Base-by-base conservation (phyloP, 495 filamentous ascomycete species). In the Lophiostoma macrostomum region DNA sequence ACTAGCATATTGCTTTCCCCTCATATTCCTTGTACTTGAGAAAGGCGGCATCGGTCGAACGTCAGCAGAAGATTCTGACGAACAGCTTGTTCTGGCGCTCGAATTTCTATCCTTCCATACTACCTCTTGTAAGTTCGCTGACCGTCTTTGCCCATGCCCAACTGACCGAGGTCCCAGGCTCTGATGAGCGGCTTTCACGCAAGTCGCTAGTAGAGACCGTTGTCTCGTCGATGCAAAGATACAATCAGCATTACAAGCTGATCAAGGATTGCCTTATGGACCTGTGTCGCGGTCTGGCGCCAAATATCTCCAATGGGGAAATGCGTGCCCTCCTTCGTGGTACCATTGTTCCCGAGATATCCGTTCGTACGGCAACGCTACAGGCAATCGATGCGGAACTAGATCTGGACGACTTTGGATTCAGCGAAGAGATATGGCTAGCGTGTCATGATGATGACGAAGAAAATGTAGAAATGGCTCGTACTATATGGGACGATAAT, bases 401-500 rank as follows among this genome's bases (percentile, higher is more conserved):
- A 31, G 91, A 97, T 61, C 76, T 98, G 74, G 90, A 82, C 40
- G 88, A 95, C 43, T 73, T 86, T 22, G 79, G 83, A 25, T 91
- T 89, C 64, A 91, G 83, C 7, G 87, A 90, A 51, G 88, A 97
- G 60, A 86, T 97, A 11, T 97, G 91, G 91, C 76, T 98, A 19
- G 84, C 83, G 44, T 91, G 81, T 67, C 90, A 97, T 63, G 93
- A 98, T 53, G 87, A 93, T 50, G 80, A 87, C 0, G 82, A 89
- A 11, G 93, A 96, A 63, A 96, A 97, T 60, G 77, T 74, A 5
- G 88, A 95, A 30, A 73, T 95, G 24, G 91, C 85, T 1, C 78
- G 78, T 23, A 80, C 87, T 0, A 96, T 97, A 29, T 97, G 94
- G 93, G 88, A 95, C 67, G 91, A 94, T 54, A 95, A 91, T 65